Percentiles rank a stretch among this genome's conserved stretches.
These are phyloP conservation scores for Ceratobasidium sp. DNA, from an alignment of 1,284 basidiomycete species.

Conservation along the genomic window DNA sequence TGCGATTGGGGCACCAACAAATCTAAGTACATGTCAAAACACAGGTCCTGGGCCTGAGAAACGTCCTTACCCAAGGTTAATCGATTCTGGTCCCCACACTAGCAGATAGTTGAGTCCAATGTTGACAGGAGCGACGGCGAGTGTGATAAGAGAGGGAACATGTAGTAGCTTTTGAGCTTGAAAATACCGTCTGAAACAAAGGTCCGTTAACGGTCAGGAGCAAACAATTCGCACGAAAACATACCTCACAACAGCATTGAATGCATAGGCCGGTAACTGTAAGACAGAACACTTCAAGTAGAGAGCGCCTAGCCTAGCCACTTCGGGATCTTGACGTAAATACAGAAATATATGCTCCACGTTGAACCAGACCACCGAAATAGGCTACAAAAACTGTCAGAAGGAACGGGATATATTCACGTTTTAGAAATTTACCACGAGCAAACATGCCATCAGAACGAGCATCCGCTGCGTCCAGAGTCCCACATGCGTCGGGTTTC, in stretches of 20 bases:
- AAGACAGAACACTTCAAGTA: constrained; percentile 81
- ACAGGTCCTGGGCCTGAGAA: neutral
- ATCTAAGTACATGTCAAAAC: constrained; percentile 49
- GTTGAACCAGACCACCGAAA: constrained; percentile 78
- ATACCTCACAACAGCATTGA: constrained; percentile 76
- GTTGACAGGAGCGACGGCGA: constrained; percentile 87
- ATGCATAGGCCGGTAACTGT: constrained; percentile 88
- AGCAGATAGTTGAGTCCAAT: constrained; percentile 83
- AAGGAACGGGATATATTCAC: neutral
- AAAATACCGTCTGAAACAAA: neutral
- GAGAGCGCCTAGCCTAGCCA: constrained; percentile 76
- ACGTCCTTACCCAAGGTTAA: constrained; percentile 67
- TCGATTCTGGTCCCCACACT: constrained; percentile 80
- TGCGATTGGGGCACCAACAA: constrained; percentile 90
- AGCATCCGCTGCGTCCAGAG: constrained; percentile 89
- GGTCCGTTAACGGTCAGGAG: neutral
- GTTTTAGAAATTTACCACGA: constrained; percentile 60
- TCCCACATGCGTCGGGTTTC: constrained; percentile 82
- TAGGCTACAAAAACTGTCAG: constrained; percentile 58
- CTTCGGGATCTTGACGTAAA: constrained; percentile 84
- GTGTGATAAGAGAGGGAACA: constrained; percentile 84
- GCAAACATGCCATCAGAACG: constrained; percentile 66
- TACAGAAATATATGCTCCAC: constrained; percentile 78
- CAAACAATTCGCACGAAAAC: constrained; percentile 48
- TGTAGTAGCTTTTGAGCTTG: constrained; percentile 71